These are phyloP conservation scores for Chalciporus pseudorubinellus DNA, from an alignment of 768 basidiomycete genomes.

Conservation along the genomic window DNA sequence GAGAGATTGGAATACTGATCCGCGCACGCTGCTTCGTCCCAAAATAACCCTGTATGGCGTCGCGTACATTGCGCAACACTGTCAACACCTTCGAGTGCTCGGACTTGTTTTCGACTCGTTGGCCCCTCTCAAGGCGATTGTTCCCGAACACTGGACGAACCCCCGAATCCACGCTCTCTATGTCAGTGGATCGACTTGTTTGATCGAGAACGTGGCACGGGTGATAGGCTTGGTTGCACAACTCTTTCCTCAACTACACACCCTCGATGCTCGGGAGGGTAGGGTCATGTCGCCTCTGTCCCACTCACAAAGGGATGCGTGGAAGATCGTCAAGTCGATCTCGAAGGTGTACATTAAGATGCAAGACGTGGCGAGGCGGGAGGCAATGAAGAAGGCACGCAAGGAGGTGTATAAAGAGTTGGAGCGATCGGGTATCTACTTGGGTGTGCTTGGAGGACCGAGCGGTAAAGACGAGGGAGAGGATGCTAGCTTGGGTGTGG, in stretches of 20 bases:
- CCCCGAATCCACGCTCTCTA: neutral
- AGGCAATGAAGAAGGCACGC: neutral
- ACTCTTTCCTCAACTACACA: neutral
- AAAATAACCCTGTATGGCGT: neutral
- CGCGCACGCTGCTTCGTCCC: neutral
- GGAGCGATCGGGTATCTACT: neutral
- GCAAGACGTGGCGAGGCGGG: neutral
- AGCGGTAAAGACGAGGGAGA: too few relatives aligned
- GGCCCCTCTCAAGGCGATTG: too few relatives aligned
- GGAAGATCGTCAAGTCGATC: conserved; percentile 1
- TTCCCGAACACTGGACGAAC: neutral
- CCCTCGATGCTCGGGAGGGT: neutral
- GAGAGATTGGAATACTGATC: conserved; percentile 1
- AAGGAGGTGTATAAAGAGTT: neutral
- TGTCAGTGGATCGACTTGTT: neutral
- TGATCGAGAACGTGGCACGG: too few relatives aligned
- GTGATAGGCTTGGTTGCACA: too few relatives aligned
- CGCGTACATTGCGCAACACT: neutral
- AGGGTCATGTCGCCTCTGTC: neutral
- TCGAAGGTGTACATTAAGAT: neutral
- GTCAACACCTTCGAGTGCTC: neutral
- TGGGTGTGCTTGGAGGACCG: too few relatives aligned
- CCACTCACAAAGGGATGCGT: neutral
- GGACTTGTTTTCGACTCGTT: conserved; percentile 4
- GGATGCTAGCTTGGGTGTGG: too few relatives aligned